Evolutionary conservation across 139 green algal genomes (phyloP).

Genomic region (Dunaliella primolecta): DNA sequence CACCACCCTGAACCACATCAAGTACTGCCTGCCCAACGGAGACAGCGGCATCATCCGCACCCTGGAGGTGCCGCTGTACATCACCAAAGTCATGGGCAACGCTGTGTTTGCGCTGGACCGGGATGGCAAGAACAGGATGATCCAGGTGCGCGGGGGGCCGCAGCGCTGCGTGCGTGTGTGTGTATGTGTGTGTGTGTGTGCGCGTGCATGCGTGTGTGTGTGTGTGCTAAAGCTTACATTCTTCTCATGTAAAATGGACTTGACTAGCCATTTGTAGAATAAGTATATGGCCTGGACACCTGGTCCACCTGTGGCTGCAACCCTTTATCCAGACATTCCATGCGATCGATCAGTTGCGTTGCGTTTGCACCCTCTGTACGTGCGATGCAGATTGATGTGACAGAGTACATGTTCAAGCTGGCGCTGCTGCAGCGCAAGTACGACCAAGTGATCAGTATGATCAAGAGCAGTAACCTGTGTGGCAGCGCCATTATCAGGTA

Average conservation of each 20-base stretch:
- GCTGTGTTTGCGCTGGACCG: slow-evolving; percentile 91
- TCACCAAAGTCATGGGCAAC: slow-evolving; percentile 70
- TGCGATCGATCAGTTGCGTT: too few relatives aligned
- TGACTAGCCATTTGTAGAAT: too few relatives aligned
- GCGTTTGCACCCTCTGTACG: too few relatives aligned
- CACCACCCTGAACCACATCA: slow-evolving; percentile 99
- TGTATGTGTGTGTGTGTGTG: too few relatives aligned
- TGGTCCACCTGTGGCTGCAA: too few relatives aligned
- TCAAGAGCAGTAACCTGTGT: slow-evolving; percentile 82
- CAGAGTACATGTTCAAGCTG: slow-evolving; percentile 99
- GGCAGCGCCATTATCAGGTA: slow-evolving; percentile 92
- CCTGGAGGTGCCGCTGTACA: slow-evolving; percentile 94
- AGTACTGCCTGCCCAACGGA: slow-evolving; percentile 98
- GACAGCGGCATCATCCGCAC: slow-evolving; percentile 97
- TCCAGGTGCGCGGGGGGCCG: slow-evolving; percentile 57
- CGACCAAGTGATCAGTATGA: slow-evolving; percentile 93
- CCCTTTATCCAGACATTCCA: too few relatives aligned
- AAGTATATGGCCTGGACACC: too few relatives aligned
- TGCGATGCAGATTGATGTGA: slow-evolving; percentile 87
- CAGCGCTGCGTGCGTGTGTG: too few relatives aligned
- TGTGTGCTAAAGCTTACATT: too few relatives aligned
- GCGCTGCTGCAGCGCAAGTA: slow-evolving; percentile 91
- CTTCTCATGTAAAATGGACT: too few relatives aligned
- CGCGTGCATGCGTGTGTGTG: too few relatives aligned
- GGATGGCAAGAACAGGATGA: slow-evolving; percentile 86